Conservation (phyloP, 2,329 filamentous ascomycete genomes). For the Pezicula rhizophila region DNA sequence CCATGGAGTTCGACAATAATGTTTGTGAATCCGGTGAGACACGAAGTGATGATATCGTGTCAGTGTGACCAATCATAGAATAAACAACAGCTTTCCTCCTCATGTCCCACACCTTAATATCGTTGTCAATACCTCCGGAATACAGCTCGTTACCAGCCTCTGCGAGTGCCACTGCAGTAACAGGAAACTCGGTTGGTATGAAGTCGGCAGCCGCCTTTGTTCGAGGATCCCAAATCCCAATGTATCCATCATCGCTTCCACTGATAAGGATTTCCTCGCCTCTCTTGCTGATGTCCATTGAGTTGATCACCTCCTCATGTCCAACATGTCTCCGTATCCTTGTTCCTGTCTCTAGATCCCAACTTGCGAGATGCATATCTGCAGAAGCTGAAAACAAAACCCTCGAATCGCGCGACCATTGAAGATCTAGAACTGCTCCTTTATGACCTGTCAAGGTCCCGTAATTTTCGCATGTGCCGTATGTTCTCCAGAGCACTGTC, state of each 20-base stretch:
- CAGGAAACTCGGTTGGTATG: constrained; percentile 84
- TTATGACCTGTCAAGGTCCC: constrained; percentile 83
- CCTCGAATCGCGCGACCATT: constrained; percentile 93
- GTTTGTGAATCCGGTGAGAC: constrained; percentile 92
- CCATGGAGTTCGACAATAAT: constrained; percentile 86
- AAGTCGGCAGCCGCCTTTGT: constrained; percentile 84
- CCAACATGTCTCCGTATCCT: constrained; percentile 88
- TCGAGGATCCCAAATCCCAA: constrained; percentile 93
- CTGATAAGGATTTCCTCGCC: constrained; percentile 88
- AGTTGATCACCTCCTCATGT: constrained; percentile 94
- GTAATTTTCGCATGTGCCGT: constrained; percentile 92
- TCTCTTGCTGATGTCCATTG: constrained; percentile 78
- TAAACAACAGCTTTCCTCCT: constrained; percentile 87
- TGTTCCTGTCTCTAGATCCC: constrained; percentile 88
- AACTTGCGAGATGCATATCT: constrained; percentile 88
- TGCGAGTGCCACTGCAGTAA: constrained; percentile 85
- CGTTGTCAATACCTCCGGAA: constrained; percentile 91
- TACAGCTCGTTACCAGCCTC: constrained; percentile 95
- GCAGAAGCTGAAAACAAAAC: constrained; percentile 89
- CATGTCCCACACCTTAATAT: constrained; percentile 95
- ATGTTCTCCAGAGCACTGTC: constrained; percentile 86
- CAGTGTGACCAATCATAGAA: constrained; percentile 80
- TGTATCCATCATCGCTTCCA: constrained; percentile 86
- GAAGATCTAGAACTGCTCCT: constrained; percentile 83
- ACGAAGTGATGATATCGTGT: constrained; percentile 83